Conservation (phyloP, 495 filamentous ascomycete genomes). For the Penicillium dipodomyicola region DNA sequence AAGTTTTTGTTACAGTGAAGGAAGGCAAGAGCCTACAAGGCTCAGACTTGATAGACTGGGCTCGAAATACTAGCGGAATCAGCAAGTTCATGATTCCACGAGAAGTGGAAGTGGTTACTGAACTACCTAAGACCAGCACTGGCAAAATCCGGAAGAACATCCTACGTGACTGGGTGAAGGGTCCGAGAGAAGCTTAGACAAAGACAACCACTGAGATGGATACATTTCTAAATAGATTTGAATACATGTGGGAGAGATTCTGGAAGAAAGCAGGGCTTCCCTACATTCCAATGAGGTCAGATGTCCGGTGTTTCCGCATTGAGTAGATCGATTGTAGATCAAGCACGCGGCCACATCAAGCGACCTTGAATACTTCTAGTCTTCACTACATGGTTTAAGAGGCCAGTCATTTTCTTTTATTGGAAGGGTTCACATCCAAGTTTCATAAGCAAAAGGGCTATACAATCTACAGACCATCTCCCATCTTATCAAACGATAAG, state of each 20-base stretch:
- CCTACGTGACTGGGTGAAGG: conserved; percentile 80
- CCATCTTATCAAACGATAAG: conserved; percentile 32
- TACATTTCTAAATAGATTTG: not conserved
- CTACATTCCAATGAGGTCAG: conserved; percentile 15
- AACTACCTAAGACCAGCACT: conserved; percentile 94
- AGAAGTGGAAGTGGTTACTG: conserved; percentile 83
- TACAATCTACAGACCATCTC: conserved; percentile 1
- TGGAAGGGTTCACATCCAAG: not conserved
- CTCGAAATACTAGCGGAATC: conserved; percentile 71
- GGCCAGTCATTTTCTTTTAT: not conserved
- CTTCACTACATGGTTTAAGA: not conserved
- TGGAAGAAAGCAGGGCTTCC: conserved; percentile 1
- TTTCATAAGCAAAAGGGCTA: not conserved
- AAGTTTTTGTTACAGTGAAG: conserved; percentile 86
- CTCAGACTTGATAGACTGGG: conserved; percentile 81
- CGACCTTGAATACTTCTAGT: not conserved
- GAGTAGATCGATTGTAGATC: conserved; percentile 9
- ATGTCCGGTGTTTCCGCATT: not conserved
- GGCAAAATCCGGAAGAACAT: conserved; percentile 97
- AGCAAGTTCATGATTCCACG: conserved; percentile 94
- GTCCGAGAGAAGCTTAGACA: conserved; percentile 12
- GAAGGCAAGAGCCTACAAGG: conserved; percentile 57
- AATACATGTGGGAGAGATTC: not conserved
- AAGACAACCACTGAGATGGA: not conserved
- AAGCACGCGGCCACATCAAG: conserved; percentile 21